These are phyloP conservation scores for Trichophyton benhamiae DNA, from an alignment of 2,329 filamentous ascomycete species.

Conservation along the genomic window DNA sequence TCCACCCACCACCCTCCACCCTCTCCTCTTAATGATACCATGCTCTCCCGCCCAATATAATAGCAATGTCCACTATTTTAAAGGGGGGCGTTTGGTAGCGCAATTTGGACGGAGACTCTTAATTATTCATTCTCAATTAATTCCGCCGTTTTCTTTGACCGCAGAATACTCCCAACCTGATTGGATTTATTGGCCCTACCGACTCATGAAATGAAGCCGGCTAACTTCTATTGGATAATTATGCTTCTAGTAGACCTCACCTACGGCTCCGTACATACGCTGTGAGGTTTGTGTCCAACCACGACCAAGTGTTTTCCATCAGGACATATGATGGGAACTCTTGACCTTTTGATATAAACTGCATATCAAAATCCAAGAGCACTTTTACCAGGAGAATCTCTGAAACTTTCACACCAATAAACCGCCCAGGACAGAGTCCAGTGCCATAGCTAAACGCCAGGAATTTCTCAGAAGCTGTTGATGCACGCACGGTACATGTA, in stretches of 20 bases:
- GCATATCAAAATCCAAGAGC: background rate
- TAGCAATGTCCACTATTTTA: no score
- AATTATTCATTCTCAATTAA: no score
- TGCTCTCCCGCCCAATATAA: no score
- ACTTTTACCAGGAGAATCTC: background rate
- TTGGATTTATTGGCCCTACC: no score
- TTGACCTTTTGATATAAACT: background rate
- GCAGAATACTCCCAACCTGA: no score
- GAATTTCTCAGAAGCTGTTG: background rate
- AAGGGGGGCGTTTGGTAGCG: no score
- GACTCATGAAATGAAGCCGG: no score
- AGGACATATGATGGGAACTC: background rate
- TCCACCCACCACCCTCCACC: no score
- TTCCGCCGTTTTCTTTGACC: no score
- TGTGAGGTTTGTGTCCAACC: background rate
- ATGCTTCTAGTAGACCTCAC: background rate
- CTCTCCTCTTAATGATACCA: no score
- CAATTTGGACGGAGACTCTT: no score
- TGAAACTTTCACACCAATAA: background rate
- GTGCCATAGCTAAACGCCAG: conserved; percentile 1
- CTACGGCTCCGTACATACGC: background rate
- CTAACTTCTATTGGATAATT: no score
- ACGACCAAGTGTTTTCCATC: background rate
- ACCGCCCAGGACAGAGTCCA: conserved; percentile 1
- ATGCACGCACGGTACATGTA: background rate